phyloP scores from a whole-genome alignment of 1,284 basidiomycete genomes.

The Sanghuangporus sanghuang region DNA sequence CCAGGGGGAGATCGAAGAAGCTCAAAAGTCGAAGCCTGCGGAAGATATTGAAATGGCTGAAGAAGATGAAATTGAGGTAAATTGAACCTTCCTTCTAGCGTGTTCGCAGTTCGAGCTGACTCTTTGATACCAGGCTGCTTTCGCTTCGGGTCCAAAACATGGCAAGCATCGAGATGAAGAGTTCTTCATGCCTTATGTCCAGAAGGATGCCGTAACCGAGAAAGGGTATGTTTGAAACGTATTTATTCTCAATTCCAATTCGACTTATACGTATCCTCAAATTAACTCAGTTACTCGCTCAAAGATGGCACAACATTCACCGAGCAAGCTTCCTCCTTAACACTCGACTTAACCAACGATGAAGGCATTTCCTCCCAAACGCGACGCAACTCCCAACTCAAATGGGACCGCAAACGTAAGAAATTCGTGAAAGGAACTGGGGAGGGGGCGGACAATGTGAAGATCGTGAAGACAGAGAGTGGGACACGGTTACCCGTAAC shows the following conservation, averaged over 20 bases:
- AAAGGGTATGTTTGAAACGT: constrained; percentile 61
- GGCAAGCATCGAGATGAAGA: constrained; percentile 71
- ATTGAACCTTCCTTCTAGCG: constrained; percentile 20
- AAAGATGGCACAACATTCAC: constrained; percentile 81
- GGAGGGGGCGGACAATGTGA: constrained; percentile 88
- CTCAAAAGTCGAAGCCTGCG: constrained; percentile 25
- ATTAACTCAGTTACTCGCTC: constrained; percentile 68
- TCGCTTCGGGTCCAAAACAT: constrained; percentile 51
- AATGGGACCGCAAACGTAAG: constrained; percentile 97
- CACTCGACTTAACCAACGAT: constrained; percentile 85
- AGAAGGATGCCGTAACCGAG: constrained; percentile 81
- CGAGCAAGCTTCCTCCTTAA: constrained; percentile 75
- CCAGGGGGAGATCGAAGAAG: constrained; percentile 32
- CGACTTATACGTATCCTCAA: constrained; percentile 1
- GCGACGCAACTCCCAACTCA: constrained; percentile 59
- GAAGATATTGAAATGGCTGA: constrained; percentile 63
- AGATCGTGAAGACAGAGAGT: constrained; percentile 91
- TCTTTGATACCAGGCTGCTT: constrained; percentile 54
- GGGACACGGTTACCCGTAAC: constrained; percentile 90
- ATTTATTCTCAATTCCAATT: not conserved
- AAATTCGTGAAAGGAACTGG: constrained; percentile 88
- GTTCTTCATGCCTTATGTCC: constrained; percentile 91
- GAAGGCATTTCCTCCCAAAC: constrained; percentile 62
- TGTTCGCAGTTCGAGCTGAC: not conserved
- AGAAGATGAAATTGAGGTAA: constrained; percentile 71